Evolutionary conservation across 208 protist species (phyloP), one percentile per base, ranked within the genome.

Genomic region (Tetramitus jugosus): DNA sequence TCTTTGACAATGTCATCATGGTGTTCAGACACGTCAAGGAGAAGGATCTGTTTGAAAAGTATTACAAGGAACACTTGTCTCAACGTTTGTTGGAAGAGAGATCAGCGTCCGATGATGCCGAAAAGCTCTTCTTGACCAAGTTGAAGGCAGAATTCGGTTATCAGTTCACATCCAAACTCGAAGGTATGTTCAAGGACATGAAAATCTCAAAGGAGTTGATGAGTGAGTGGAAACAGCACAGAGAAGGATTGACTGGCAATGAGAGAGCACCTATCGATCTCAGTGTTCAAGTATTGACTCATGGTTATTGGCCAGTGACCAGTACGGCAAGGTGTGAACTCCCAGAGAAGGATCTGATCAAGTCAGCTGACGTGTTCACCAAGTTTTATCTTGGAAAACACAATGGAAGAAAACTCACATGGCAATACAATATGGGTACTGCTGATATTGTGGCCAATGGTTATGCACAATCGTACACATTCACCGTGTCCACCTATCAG

Each of bases 101-200:
- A 45, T 84, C 65, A 43, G 80, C 84, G 20, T 87, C 79, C 13
- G 89, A 93, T 62, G 90, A 94, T 80, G 84, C 86, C 10, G 91
- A 94, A 76, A 76, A 86, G 29, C 81, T 61, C 0, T 88, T 94
- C 80, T 91, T 94, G 49, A 62, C 84, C 8, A 92, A 92, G 82
- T 81, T 93, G 45, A 93, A 93, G 82, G 77, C 78, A 39, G 86
- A 90, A 49, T 93, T 87, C 77, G 89, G 90, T 29, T 86, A 85
- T 60, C 86, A 90, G 79, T 92, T 93, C 62, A 94, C 91, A 1
- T 81, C 81, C 3, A 94, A 94, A 80, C 76, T 94, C 7, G 91
- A 92, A 69, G 90, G 90, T 64, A 94, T 94, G 91, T 90, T 94
- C 60, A 90, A 17, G 0, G 91, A 94, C 77, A 92, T 94, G 86